A percentile compares a stretch with the other conserved stretches of the same genome.
Evolutionary conservation across 176 grass and related monocot genomes (phyloP).

Genomic region (Echinochloa phyllopogon): DNA sequence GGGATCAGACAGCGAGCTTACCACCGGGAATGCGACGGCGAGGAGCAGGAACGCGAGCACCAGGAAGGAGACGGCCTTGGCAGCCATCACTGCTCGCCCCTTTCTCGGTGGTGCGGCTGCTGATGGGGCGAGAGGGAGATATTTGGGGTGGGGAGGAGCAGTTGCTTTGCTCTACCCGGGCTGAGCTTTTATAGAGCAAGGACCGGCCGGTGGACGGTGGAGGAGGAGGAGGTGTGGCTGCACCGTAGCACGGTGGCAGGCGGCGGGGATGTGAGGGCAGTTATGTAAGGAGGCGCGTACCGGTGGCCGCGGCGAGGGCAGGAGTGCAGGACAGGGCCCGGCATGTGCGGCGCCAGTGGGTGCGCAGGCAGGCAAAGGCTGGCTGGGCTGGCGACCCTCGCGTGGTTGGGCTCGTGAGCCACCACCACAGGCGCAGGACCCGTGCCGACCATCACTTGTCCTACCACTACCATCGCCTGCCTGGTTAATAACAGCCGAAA

Average conservation of each 20-base stretch:
- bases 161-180: background rate
- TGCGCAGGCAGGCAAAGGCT: slow-evolving; percentile 9
- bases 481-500: background rate
- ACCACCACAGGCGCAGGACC: background rate
- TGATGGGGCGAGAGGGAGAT: background rate
- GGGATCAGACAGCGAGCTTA: background rate
- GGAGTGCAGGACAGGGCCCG: too few species aligned
- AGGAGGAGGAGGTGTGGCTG: too few species aligned
- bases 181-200: slow-evolving; percentile 1
- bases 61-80: slow-evolving; percentile 40
- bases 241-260: background rate
- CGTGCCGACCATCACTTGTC: background rate
- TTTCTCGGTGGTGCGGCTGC: background rate
- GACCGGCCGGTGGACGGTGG: background rate
- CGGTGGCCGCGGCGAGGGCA: background rate
- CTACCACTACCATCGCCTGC: too few species aligned
- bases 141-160: background rate
- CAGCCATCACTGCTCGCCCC: background rate
- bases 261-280: slow-evolving; percentile 3
- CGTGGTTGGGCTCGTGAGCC: background rate
- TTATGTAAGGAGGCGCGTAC: slow-evolving; percentile 2
- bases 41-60: slow-evolving; percentile 41
- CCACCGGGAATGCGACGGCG: slow-evolving; percentile 35
- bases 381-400: background rate
- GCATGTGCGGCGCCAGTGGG: slow-evolving; percentile 48